These are phyloP conservation scores for Microsporum canis DNA, from an alignment of 2,329 filamentous ascomycete species.

Conservation along the genomic window DNA sequence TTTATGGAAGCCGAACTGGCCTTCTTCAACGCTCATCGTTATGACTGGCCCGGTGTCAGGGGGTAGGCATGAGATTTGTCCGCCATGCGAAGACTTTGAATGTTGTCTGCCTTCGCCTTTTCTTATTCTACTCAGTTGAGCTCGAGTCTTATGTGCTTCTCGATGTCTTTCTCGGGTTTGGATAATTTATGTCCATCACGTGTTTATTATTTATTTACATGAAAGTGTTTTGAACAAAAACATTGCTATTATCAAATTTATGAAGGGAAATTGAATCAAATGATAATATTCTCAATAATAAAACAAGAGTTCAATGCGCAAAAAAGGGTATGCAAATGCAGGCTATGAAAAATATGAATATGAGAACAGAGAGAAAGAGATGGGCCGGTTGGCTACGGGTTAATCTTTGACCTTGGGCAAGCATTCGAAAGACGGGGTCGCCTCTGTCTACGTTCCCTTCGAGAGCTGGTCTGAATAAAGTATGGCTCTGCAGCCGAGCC, in stretches of 20 bases:
- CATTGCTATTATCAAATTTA: background rate
- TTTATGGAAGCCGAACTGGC: constrained; percentile 63
- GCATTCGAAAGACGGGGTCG: background rate
- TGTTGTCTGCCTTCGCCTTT: background rate
- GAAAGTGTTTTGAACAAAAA: background rate
- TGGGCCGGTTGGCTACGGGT: background rate
- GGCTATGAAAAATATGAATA: background rate
- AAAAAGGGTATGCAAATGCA: background rate
- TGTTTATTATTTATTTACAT: background rate
- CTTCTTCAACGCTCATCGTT: constrained; percentile 59
- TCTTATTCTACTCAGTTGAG: background rate
- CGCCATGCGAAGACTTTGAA: background rate
- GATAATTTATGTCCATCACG: background rate
- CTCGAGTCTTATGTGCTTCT: background rate
- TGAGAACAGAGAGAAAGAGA: background rate
- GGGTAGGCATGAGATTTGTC: constrained; percentile 31
- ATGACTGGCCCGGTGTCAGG: constrained; percentile 42
- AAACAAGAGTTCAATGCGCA: background rate
- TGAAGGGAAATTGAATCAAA: background rate
- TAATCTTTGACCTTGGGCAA: background rate
- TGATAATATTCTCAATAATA: background rate
- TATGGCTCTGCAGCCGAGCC: background rate
- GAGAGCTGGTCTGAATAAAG: background rate
- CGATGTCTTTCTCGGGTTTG: background rate
- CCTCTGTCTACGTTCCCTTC: constrained; percentile 1